Evolutionary conservation across 1,284 basidiomycete species (phyloP), one percentile per base, ranked within the genome.

Genomic region (Gastroboletus turbinatus): DNA sequence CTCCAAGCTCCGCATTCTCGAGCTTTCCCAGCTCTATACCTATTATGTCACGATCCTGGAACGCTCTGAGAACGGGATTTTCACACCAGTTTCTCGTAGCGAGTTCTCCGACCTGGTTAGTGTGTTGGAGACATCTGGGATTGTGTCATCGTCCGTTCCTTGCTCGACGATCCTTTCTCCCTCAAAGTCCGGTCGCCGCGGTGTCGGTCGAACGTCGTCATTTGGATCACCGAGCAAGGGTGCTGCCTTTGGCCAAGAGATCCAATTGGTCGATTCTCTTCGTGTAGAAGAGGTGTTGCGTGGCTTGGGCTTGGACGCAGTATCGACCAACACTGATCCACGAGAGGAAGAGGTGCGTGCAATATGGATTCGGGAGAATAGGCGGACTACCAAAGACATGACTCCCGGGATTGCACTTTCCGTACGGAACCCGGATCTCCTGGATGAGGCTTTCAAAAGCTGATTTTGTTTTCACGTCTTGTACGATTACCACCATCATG

Each of bases 51-150:
- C 76, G 1, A 74, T 88, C 45, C 79, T 92, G 13, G 75, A 76
- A 6, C 81, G 85, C 21, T 75, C 77, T 13, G 81, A 82, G 16
- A 74, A 72, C 21, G 78, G 76, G 6, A 67, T 82, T 11, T 87
- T 90, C 62, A 72, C 78, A 0, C 76, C 87, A 4, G 87, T 87
- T 5, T 88, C 85, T 10, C 80, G 88, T 8, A 87, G 82, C 67
- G 90, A 92, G 62, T 92, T 92, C 61, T 75, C 78, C 0, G 90
- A 92, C 60, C 74, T 92, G 2, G 66, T 88, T 0, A 81, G 82
- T 23, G 73, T 92, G 53, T 74, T 92, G 35, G 90, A 92, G 69
- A 88, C 85, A 7, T 77, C 81, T 4, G 90, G 90, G 4, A 75
- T 92, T 1, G 73, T 89, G 7, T 74, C 77, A 2, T 65, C 76